Percentiles rank a stretch among this genome's conserved stretches.
Evolutionary conservation across 768 basidiomycete species (phyloP).

Genomic region (Lactarius sp.): DNA sequence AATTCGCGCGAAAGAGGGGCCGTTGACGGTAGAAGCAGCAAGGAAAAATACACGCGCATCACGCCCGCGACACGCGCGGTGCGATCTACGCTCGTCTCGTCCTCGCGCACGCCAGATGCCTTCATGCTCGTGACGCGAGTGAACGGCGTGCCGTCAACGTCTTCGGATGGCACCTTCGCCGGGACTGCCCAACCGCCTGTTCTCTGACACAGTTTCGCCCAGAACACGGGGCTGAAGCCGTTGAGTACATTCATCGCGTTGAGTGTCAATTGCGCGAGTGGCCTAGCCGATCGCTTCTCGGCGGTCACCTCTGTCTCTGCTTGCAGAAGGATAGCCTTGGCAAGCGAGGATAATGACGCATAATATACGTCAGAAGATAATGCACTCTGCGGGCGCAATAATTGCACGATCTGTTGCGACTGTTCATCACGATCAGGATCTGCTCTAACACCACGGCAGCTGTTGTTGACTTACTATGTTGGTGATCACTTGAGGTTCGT

Average conservation of each 20-base stretch:
- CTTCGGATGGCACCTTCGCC: slow-evolving; percentile 47
- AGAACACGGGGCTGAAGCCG: slow-evolving; percentile 69
- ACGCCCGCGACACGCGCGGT: slow-evolving; percentile 66
- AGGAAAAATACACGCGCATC: slow-evolving; percentile 81
- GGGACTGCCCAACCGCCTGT: slow-evolving; percentile 88
- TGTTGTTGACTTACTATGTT: slow-evolving; percentile 51
- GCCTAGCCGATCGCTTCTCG: slow-evolving; percentile 77
- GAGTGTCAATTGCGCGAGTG: slow-evolving; percentile 72
- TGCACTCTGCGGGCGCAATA: slow-evolving; percentile 34
- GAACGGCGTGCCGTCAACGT: slow-evolving; percentile 49
- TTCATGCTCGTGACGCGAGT: slow-evolving; percentile 39
- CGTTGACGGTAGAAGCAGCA: slow-evolving; percentile 42
- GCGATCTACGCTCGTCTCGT: slow-evolving; percentile 60
- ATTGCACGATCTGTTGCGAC: slow-evolving; percentile 41
- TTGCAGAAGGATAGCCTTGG: slow-evolving; percentile 84
- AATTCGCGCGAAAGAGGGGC: slow-evolving; percentile 50
- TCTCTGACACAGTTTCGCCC: slow-evolving; percentile 79
- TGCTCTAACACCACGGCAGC: slow-evolving; percentile 16
- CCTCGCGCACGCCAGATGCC: slow-evolving; percentile 53
- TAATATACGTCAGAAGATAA: slow-evolving; percentile 48
- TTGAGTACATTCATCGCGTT: slow-evolving; percentile 54
- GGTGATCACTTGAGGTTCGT: slow-evolving; percentile 53
- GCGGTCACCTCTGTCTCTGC: slow-evolving; percentile 92
- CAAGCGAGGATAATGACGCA: slow-evolving; percentile 79
- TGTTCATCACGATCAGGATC: slow-evolving; percentile 28